Evolutionary conservation across 257 asterid genomes (phyloP).

Genomic region (Fraxinus cuspidata): DNA sequence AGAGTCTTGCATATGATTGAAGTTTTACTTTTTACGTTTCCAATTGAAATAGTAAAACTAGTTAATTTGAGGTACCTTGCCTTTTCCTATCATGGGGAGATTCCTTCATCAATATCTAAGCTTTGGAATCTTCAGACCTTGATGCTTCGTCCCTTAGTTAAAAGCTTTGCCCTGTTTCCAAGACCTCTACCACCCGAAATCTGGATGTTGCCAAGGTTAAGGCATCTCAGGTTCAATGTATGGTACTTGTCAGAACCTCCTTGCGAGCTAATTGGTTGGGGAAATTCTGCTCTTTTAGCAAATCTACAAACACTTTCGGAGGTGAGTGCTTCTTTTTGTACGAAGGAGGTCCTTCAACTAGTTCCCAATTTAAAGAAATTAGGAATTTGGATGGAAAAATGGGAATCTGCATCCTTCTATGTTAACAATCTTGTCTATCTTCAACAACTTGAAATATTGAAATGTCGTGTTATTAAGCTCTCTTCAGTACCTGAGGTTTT

Average conservation of each 20-base stretch:
- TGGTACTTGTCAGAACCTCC: constrained; percentile 10
- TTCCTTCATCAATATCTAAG: constrained; percentile 4
- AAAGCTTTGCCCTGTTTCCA: constrained; percentile 12
- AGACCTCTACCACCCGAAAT: constrained; percentile 17
- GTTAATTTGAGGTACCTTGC: constrained; percentile 28
- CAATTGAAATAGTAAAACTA: not conserved
- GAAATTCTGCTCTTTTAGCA: not conserved
- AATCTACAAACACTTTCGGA: constrained; percentile 20
- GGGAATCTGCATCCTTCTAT: constrained; percentile 12
- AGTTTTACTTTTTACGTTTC: not conserved
- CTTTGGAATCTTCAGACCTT: constrained; percentile 31
- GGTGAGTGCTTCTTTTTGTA: constrained; percentile 10
- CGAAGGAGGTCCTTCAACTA: constrained; percentile 8
- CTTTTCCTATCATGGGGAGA: constrained; percentile 8
- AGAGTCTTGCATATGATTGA: constrained; percentile 21
- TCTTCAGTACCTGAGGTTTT: not conserved
- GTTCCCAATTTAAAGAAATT: constrained; percentile 22
- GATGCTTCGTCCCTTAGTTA: constrained; percentile 1
- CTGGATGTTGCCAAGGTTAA: constrained; percentile 25
- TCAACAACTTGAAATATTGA: constrained; percentile 27
- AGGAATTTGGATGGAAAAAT: constrained; percentile 18
- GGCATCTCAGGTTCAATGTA: constrained; percentile 21
- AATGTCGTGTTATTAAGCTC: constrained; percentile 10
- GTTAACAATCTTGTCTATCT: constrained; percentile 21
- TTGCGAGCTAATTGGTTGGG: constrained; percentile 1